Evolutionary conservation across 306 rosid genomes (phyloP).

Genomic region (Trichosanthes truncata): DNA sequence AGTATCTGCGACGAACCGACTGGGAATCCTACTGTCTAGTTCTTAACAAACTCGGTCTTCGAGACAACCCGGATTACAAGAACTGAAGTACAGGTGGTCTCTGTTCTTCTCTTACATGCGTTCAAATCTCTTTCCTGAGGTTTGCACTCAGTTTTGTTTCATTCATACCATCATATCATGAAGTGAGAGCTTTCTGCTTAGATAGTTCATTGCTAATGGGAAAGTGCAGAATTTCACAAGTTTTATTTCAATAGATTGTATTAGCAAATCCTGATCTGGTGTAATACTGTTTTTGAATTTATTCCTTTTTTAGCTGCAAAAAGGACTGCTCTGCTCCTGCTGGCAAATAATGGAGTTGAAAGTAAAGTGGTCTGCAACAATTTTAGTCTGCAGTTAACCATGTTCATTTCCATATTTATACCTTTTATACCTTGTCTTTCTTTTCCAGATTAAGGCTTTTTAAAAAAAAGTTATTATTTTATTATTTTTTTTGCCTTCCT

Average conservation of each 20-base stretch:
- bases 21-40: slow-evolving; percentile 91
- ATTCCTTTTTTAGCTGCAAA: neutral
- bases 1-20: slow-evolving; percentile 85
- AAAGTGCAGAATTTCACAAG: neutral
- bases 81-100: slow-evolving; percentile 9
- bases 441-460: neutral
- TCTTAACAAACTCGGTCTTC: slow-evolving; percentile 65
- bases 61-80: slow-evolving; percentile 72
- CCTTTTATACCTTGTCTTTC: neutral
- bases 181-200: neutral
- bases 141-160: neutral
- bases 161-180: neutral
- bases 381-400: neutral
- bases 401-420: neutral
- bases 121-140: neutral
- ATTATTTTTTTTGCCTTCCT: neutral
- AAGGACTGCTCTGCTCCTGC: neutral
- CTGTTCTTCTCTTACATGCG: neutral
- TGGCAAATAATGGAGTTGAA: neutral
- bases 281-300: neutral
- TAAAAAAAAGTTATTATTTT: too few species aligned
- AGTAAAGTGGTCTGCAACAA: neutral
- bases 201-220: neutral
- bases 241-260: slow-evolving; percentile 2
- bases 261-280: neutral